phyloP scores from a whole-genome alignment of 2,329 filamentous ascomycete species.

The Penicillium capsulatum region DNA sequence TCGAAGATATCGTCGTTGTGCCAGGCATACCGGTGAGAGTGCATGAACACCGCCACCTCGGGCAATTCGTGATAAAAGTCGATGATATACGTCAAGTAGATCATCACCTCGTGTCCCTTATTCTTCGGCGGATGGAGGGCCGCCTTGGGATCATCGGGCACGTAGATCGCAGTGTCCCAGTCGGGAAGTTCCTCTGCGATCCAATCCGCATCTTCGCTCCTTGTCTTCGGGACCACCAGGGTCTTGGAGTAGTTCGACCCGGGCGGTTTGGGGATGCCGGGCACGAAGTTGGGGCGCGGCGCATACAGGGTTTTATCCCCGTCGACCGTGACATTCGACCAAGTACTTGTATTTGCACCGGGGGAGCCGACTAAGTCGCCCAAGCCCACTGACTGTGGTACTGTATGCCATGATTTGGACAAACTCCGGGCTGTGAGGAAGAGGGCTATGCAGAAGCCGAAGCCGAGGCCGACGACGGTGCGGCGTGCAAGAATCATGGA shows the following conservation, averaged over 20 bases:
- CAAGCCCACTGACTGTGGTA: conserved; percentile 37
- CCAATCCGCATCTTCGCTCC: conserved; percentile 52
- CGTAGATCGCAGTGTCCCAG: conserved; percentile 48
- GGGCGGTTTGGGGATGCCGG: conserved; percentile 41
- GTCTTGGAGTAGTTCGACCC: conserved; percentile 52
- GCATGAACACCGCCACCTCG: conserved; percentile 58
- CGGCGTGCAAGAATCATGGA: conserved; percentile 35
- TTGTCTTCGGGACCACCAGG: conserved; percentile 53
- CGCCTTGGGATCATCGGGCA: conserved; percentile 50
- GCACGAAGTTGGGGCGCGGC: conserved; percentile 30
- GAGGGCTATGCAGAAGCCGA: conserved; percentile 31
- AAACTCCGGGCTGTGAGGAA: conserved; percentile 28
- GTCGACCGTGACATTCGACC: conserved; percentile 16
- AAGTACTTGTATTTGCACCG: conserved; percentile 10
- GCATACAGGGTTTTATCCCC: conserved; percentile 23
- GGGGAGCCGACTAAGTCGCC: conserved; percentile 28
- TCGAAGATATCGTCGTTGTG: conserved; percentile 56
- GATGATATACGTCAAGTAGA: conserved; percentile 60
- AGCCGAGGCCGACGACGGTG: conserved; percentile 29
- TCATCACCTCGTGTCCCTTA: conserved; percentile 60
- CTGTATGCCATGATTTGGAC: conserved; percentile 33
- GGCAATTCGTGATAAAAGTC: conserved; percentile 58
- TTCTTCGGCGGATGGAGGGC: conserved; percentile 53
- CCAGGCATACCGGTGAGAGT: conserved; percentile 55
- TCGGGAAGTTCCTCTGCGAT: conserved; percentile 51